These are phyloP conservation scores for Hippophae gyantsensis DNA, from an alignment of 306 rosid species.

Conservation along the genomic window DNA sequence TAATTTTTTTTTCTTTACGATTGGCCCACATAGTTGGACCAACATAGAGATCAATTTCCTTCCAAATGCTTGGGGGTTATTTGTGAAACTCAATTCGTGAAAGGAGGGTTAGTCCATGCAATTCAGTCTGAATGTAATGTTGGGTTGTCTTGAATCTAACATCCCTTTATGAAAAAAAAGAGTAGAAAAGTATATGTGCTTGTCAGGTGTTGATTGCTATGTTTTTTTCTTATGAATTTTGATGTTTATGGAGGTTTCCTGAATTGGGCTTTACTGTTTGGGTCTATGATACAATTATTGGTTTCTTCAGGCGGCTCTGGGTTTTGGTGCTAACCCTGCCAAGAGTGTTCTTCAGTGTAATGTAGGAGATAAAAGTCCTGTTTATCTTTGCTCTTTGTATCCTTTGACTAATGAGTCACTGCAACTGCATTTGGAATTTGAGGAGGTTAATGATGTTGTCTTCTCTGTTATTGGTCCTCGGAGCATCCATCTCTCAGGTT, in stretches of 20 bases:
- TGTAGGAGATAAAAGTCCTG: conserved; percentile 70
- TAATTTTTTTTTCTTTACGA: no score
- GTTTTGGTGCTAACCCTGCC: conserved; percentile 41
- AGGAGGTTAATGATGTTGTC: conserved; percentile 64
- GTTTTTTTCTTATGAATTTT: conserved; percentile 1
- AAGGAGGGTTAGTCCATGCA: no score
- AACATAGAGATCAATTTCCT: no score
- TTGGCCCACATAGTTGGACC: no score
- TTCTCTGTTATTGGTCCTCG: conserved; percentile 84
- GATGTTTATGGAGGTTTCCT: background rate
- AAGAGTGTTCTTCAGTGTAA: conserved; percentile 84
- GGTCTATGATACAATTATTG: conserved; percentile 2
- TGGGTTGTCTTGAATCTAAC: no score
- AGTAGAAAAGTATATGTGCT: background rate
- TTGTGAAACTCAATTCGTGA: no score
- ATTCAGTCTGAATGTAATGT: no score
- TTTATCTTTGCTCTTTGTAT: conserved; percentile 63
- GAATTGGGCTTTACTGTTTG: background rate
- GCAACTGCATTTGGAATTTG: conserved; percentile 73
- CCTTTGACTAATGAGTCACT: conserved; percentile 60
- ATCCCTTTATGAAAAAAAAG: no score
- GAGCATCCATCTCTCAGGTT: conserved; percentile 78
- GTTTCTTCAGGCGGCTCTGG: conserved; percentile 55
- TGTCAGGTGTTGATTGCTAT: background rate
- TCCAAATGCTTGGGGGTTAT: no score